Percentiles rank a stretch among this genome's conserved stretches.
Conservation (phyloP, 2,329 filamentous ascomycete genomes). For the Aciculosporium take region DNA sequence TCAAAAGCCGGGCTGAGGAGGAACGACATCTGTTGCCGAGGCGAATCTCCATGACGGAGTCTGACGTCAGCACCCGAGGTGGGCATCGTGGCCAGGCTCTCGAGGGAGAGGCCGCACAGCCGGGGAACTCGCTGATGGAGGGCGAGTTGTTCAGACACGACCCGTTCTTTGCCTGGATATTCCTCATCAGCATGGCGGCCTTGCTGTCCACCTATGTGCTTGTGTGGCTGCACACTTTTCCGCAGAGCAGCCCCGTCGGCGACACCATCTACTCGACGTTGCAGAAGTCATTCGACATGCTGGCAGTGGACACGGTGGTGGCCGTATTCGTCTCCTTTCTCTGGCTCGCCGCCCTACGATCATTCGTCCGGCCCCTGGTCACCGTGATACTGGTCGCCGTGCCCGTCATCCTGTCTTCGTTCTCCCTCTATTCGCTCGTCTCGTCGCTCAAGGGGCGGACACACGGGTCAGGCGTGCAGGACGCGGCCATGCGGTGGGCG, state of each 20-base stretch:
- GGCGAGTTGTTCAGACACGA: constrained; percentile 70
- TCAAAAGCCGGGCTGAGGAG: constrained; percentile 27
- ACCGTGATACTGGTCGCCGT: constrained; percentile 70
- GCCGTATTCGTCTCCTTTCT: constrained; percentile 74
- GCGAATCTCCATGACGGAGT: constrained; percentile 30
- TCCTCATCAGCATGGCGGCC: constrained; percentile 68
- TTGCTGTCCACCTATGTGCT: constrained; percentile 81
- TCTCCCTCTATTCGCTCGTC: constrained; percentile 81
- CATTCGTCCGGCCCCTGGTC: constrained; percentile 76
- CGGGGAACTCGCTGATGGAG: constrained; percentile 40
- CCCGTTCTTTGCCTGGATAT: constrained; percentile 82
- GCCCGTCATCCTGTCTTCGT: constrained; percentile 73
- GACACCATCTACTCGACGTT: constrained; percentile 91
- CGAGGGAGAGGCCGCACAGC: constrained; percentile 16
- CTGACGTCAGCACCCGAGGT: constrained; percentile 28
- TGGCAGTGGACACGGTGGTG: constrained; percentile 84
- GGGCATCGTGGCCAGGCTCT: constrained; percentile 25
- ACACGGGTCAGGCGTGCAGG: constrained; percentile 68
- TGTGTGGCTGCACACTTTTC: constrained; percentile 75
- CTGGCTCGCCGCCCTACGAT: constrained; percentile 79
- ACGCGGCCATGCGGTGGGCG: constrained; percentile 76
- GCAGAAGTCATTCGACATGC: constrained; percentile 72
- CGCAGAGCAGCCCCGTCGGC: constrained; percentile 58
- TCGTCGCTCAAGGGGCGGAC: constrained; percentile 71
- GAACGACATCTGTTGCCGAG: constrained; percentile 24